Base-by-base conservation (phyloP, 192 early-diverging fungal species). In the Borealophlyctis nickersoniae region DNA sequence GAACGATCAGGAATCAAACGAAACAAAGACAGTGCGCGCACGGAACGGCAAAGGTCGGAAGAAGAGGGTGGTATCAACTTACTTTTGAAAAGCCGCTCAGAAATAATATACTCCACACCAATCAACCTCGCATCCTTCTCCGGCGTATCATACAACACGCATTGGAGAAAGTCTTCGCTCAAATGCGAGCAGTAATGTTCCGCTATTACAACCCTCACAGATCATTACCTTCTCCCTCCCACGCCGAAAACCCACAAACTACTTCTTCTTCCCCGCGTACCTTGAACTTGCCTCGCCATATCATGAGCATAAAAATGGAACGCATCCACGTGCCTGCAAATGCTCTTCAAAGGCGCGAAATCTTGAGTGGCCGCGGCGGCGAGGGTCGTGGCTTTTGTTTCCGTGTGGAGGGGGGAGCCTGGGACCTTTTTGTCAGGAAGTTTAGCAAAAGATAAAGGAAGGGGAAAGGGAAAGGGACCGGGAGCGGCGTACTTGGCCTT, bases 51-150 rank as follows among this genome's bases (percentile, higher is more conserved):
- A 19, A 32, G 23, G 33, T 51, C 35, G 24, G 14, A 30, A 19
- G 19, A 13, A 49, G 50, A 4, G 71, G 69, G 26, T 54, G 26
- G 4, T n/a, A n/a, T n/a, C n/a, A n/a, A n/a, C n/a, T n/a, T 45
- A 45, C 39, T 45, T 45, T 78, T 57, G 70, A 75, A 86, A 4
- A 84, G 64, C 36, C 70, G 71, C 26, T 73, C 72, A 5, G 81
- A 78, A 35, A 86, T 86, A 19, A 86, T 80, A 64, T 86, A 86
- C 58, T 86, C 84, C 32, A 86, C 70, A 16, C 74, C 84, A 32
- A 86, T 77, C 3, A 86, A 57, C 13, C 78, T 56, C 24, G 81
- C 84, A 39, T 71, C 33, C 30, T 36, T 9, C 3, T 50, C 56
- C 27, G 71, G 45, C 19, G 65, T 63, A 67, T 81, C 81, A 49